Evolutionary conservation across 495 filamentous ascomycete species (phyloP), one percentile per base, ranked within the genome.

Genomic region (Penicillium egyptiacum): DNA sequence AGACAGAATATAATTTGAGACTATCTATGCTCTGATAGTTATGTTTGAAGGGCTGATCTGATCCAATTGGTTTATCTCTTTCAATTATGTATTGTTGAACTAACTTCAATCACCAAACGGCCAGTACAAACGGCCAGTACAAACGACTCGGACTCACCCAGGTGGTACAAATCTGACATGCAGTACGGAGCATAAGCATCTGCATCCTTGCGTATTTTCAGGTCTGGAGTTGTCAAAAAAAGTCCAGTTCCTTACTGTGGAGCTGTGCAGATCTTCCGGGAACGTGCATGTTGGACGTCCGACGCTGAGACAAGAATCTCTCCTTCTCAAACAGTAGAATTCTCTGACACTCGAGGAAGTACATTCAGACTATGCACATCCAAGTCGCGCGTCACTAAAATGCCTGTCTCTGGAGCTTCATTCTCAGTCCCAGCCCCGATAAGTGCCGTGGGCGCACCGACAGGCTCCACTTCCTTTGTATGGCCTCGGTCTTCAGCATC

Each of bases 351-450:
- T 37, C 19, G 28, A 37, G 30, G 41, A 0, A 26, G 53, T 1
- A 43, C 23, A 12, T 48, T 40, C 4, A 48, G 22, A 40, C 53
- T 48, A 19, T 37, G 43, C 22, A 54, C 51, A 17, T 55, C 53
- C 2, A 48, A 26, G 17, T 55, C 23, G 42, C 31, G 53, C n/a
- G 53, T 47, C 14, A 55, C 51, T 19, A 54, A 14, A n/a, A 54
- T 54, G 1, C 51, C 51, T 4, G 39, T 11, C 2, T 22, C 23
- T 26, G 5, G 16, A 4, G 28, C 28, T 23, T 31, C 33, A 5
- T 54, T 28, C 7, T 23, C 39, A 33, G 23, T 14, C 14, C 37
- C 37, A 37, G 20, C 7, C 23, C 43, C 23, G 12, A 11, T 12
- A 44, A 14, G 12, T 12, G 12, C 40, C 4, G 50, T 50, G n/a